These are phyloP conservation scores for Otatea glauca DNA, from an alignment of 176 grass and related monocot species.

Conservation along the genomic window DNA sequence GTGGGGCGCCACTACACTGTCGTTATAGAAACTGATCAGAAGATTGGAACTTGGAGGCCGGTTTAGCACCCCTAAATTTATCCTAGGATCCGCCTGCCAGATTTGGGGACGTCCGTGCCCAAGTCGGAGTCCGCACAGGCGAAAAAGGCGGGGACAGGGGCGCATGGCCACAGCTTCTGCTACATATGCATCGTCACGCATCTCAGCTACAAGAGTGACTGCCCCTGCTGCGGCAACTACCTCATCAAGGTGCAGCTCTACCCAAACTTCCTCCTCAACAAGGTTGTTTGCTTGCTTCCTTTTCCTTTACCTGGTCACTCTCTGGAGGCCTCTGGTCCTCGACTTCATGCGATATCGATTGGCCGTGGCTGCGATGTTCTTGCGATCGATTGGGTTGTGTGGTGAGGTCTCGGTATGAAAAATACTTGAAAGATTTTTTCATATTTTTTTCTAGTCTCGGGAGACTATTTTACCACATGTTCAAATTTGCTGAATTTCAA, in stretches of 20 bases:
- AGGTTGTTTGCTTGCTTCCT: conserved; percentile 50
- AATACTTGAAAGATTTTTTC: not conserved
- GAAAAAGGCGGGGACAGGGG: conserved; percentile 24
- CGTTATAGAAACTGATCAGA: no score
- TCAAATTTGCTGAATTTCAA: no score
- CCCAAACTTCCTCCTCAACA: conserved; percentile 95
- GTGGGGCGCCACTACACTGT: no score
- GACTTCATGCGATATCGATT: not conserved
- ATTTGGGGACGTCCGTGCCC: conserved; percentile 44
- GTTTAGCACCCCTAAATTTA: no score
- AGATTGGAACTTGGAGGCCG: no score
- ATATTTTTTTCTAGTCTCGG: not conserved
- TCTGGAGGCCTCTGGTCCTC: not conserved
- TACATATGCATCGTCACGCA: conserved; percentile 99
- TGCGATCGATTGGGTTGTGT: not conserved
- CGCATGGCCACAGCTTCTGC: conserved; percentile 90
- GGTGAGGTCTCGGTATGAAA: not conserved
- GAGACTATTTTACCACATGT: no score
- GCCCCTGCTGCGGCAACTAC: conserved; percentile 86
- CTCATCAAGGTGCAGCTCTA: conserved; percentile 94
- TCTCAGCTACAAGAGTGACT: conserved; percentile 86
- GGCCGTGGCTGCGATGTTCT: not conserved
- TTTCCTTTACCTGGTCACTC: not conserved
- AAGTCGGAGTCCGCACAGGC: conserved; percentile 61
- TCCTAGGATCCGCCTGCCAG: no score